Evolutionary conservation across 1,284 basidiomycete species (phyloP).

Genomic region (Puccinia brachypodii): DNA sequence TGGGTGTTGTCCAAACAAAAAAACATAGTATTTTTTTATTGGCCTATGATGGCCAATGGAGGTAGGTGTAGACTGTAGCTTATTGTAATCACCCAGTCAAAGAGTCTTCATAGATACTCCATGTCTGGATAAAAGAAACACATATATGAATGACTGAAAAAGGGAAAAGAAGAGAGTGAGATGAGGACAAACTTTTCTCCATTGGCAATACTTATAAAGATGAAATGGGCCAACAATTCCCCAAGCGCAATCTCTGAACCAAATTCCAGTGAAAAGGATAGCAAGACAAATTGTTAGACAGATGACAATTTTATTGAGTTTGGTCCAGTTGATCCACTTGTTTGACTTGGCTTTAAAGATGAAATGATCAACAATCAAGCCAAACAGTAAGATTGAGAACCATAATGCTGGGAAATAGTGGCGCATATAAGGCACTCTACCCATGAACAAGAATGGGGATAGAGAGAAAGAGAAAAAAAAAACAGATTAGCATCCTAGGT

Average conservation of each 20-base stretch:
- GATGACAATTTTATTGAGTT: constrained; percentile 65
- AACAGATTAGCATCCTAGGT: not conserved
- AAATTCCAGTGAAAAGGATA: constrained; percentile 83
- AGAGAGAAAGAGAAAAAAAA: too few relatives aligned
- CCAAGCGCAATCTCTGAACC: constrained; percentile 81
- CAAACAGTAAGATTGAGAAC: constrained; percentile 89
- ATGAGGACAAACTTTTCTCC: constrained; percentile 36
- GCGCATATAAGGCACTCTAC: constrained; percentile 64
- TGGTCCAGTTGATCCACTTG: constrained; percentile 60
- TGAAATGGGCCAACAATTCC: constrained; percentile 30
- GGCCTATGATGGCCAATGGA: too few relatives aligned
- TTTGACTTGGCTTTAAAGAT: constrained; percentile 74
- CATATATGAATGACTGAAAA: not conserved
- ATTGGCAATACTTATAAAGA: constrained; percentile 32
- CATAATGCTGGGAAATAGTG: constrained; percentile 78
- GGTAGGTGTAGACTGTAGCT: too few relatives aligned
- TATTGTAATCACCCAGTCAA: not conserved
- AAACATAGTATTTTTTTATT: too few relatives aligned
- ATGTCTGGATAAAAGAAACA: too few relatives aligned
- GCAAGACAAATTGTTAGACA: constrained; percentile 67
- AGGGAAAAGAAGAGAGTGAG: not conserved
- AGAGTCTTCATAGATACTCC: constrained; percentile 41
- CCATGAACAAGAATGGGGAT: constrained; percentile 97
- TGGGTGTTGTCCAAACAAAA: too few relatives aligned
- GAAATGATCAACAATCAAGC: constrained; percentile 87